phyloP scores from a whole-genome alignment of 1,139 yeast species.

The Geotrichum bryndzae region DNA sequence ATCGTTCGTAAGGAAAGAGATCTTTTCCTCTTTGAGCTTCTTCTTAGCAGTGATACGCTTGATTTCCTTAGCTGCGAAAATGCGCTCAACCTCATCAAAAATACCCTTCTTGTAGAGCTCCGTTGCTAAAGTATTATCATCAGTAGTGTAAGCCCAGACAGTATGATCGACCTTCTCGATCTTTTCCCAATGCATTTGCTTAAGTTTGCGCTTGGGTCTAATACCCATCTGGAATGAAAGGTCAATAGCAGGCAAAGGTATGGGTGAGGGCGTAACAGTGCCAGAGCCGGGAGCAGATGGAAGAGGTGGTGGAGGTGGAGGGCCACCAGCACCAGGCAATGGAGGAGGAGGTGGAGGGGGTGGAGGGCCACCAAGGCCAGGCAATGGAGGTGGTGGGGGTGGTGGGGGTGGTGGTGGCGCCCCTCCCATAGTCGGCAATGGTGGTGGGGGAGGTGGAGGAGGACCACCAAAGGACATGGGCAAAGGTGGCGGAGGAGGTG shows the following conservation, averaged over 20 bases:
- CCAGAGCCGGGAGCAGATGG: constrained; percentile 23
- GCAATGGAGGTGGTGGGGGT: constrained; percentile 30
- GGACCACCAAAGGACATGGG: constrained; percentile 20
- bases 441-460: constrained; percentile 28
- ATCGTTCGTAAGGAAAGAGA: constrained; percentile 69
- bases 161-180: constrained; percentile 61
- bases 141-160: constrained; percentile 64
- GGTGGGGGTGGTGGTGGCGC: constrained; percentile 37
- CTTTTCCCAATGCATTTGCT: constrained; percentile 95
- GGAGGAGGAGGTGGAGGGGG: constrained; percentile 35
- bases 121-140: constrained; percentile 45
- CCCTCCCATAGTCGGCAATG: constrained; percentile 18
- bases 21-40: constrained; percentile 40
- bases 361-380: constrained; percentile 20
- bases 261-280: constrained; percentile 17
- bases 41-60: constrained; percentile 37
- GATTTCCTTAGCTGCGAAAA: constrained; percentile 63
- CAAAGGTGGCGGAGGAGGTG: constrained; percentile 38
- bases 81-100: constrained; percentile 66
- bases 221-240: constrained; percentile 24
- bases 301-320: constrained; percentile 26
- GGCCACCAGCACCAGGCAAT: constrained; percentile 21
- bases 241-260: constrained; percentile 21
- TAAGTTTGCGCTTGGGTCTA: constrained; percentile 61
- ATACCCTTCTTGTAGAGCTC: constrained; percentile 64